Percentiles rank a stretch among this genome's conserved stretches.
Evolutionary conservation across 495 filamentous ascomycete species (phyloP).

Genomic region (Aspergillus sclerotioniger): DNA sequence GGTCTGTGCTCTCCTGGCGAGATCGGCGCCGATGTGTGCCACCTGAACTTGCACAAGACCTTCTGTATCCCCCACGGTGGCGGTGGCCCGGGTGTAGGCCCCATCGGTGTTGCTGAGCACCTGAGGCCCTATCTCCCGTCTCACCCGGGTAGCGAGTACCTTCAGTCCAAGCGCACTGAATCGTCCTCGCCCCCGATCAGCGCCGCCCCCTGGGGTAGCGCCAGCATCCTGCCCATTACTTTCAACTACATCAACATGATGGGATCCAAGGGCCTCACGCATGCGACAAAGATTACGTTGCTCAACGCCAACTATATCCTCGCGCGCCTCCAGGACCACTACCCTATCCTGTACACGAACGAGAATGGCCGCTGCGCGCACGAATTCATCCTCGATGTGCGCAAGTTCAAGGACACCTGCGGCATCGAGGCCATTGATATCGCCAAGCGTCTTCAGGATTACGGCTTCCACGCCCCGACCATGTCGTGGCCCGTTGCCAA

Average conservation of each 20-base stretch:
- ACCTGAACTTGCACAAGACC: constrained; percentile 97
- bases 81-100: constrained; percentile 92
- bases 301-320: constrained; percentile 99
- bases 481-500: constrained; percentile 98
- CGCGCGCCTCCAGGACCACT: constrained; percentile 83
- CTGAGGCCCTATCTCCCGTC: constrained; percentile 78
- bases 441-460: constrained; percentile 96
- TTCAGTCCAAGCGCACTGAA: constrained; percentile 62
- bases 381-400: constrained; percentile 96
- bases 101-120: constrained; percentile 87
- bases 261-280: constrained; percentile 86
- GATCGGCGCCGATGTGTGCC: constrained; percentile 97
- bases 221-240: constrained; percentile 92
- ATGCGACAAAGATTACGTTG: constrained; percentile 90
- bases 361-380: constrained; percentile 84
- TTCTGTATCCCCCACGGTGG: constrained; percentile 99
- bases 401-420: constrained; percentile 77
- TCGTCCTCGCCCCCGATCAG: constrained; percentile 65
- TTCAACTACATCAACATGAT: constrained; percentile 99
- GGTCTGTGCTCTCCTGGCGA: constrained; percentile 95
- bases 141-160: constrained; percentile 55
- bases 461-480: constrained; percentile 96
- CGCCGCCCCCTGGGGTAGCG: constrained; percentile 87
- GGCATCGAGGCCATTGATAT: constrained; percentile 95
- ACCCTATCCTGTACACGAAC: constrained; percentile 91